Evolutionary conservation across 2,329 filamentous ascomycete species (phyloP), one percentile per base, ranked within the genome.

Genomic region (Trichothecium roseum): DNA sequence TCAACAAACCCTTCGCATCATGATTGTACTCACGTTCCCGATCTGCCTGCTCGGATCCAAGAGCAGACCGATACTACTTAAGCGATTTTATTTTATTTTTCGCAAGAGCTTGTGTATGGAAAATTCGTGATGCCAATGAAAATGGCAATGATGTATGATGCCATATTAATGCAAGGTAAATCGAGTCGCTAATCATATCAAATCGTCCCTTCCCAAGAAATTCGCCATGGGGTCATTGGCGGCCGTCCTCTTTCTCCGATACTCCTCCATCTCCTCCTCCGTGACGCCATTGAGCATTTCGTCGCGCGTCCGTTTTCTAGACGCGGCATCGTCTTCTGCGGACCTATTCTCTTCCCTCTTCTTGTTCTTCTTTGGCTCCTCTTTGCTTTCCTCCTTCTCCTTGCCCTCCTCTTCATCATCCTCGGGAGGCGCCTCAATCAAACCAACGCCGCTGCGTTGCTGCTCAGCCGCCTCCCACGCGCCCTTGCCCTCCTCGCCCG

Each of bases 191-290:
- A n/a, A n/a, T 24, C 20, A 24, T 42, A 74, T 54, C 43, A 83
- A 54, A 47, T 84, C 76, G 51, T 87, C 82, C 53, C 77, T 83
- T 17, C 82, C 83, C 31, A 93, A 56, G 46, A 85, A 75, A 5
- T 76, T 78, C 2, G 85, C 84, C 88, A 94, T 94, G 0, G 88
- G 88, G 61, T 94, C 88, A 43, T 85, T 74, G 1, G 79, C 77
- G 18, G 75, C 77, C 35, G 76, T 73, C 43, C 80, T 70, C 54
- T 86, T 88, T 45, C 76, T 73, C 47, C 86, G 75, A 55, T 93
- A 94, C 40, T 81, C 78, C 39, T 95, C 88, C 63, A 94, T 72
- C 45, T 94, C 86, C 37, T 82, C 83, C 51, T 94, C 85, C 0
- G 80, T 79, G 10, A 91, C 71, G 1, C 81, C 84, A 16, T 74